phyloP scores from a whole-genome alignment of 2,329 filamentous ascomycete species.

The Xylariaceae sp. region DNA sequence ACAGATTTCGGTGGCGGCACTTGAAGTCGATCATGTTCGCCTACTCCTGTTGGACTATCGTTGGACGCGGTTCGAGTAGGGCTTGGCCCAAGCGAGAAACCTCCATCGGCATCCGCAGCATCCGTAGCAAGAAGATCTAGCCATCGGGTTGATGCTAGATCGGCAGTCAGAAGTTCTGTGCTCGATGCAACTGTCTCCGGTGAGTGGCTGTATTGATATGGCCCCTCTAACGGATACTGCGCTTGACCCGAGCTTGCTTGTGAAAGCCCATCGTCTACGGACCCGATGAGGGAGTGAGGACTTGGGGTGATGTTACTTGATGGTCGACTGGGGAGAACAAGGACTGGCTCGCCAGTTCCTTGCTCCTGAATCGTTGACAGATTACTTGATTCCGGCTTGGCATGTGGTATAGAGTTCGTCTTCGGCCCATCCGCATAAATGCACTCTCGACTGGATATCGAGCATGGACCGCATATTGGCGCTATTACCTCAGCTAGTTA shows the following conservation, averaged over 20 bases:
- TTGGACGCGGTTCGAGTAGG: conserved; percentile 8
- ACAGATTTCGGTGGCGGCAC: too few species aligned
- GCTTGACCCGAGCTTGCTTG: background rate
- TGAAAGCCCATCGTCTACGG: conserved; percentile 3
- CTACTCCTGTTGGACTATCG: background rate
- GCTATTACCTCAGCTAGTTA: conserved; percentile 3
- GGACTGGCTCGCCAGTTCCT: background rate
- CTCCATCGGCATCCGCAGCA: conserved; percentile 30
- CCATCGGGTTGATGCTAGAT: conserved; percentile 30
- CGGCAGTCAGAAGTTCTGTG: conserved; percentile 27
- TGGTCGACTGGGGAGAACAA: background rate
- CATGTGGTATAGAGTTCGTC: conserved; percentile 4
- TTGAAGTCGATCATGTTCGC: too few species aligned
- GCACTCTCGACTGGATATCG: conserved; percentile 18
- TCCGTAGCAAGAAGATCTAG: conserved; percentile 30
- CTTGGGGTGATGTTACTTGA: conserved; percentile 3
- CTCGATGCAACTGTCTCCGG: conserved; percentile 18
- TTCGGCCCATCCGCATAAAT: conserved; percentile 12
- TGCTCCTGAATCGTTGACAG: background rate
- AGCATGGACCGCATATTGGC: conserved; percentile 19
- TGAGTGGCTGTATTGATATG: conserved; percentile 20
- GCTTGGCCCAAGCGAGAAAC: conserved; percentile 27
- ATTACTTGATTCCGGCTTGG: background rate
- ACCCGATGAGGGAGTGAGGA: conserved; percentile 6
- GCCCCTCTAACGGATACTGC: conserved; percentile 4